A percentile compares a stretch with the other conserved stretches of the same genome.
Conservation (phyloP, 306 rosid genomes). For the Dryas octopetala region DNA sequence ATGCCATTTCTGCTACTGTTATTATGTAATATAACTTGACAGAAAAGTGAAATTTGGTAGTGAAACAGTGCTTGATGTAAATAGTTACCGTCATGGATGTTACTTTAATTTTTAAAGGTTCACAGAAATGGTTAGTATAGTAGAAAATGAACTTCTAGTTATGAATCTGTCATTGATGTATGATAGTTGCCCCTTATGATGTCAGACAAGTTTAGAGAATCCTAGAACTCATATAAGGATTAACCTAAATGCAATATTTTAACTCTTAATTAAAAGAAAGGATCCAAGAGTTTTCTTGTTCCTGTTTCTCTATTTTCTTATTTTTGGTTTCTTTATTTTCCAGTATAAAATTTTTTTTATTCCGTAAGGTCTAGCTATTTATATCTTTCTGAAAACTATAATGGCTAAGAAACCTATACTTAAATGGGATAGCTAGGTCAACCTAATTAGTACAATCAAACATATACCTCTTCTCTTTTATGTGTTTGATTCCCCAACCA, state of each 20-base stretch:
- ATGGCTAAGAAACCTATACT: background rate
- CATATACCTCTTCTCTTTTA: background rate
- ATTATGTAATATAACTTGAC: background rate
- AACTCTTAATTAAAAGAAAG: background rate
- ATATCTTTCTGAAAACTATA: background rate
- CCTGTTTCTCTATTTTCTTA: background rate
- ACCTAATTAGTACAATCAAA: background rate
- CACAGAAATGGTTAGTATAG: background rate
- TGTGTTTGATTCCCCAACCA: background rate
- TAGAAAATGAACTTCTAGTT: background rate
- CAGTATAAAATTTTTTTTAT: background rate
- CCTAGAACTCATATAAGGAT: background rate
- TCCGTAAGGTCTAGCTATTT: constrained; percentile 8
- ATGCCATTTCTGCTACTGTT: constrained; percentile 5
- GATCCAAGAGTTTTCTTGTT: constrained; percentile 1
- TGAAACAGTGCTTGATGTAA: background rate
- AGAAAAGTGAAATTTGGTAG: constrained; percentile 6
- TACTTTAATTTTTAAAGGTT: background rate
- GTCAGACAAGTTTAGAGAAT: background rate
- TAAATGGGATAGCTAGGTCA: background rate
- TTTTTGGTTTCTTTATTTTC: background rate
- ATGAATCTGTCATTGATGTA: background rate
- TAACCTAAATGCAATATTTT: background rate
- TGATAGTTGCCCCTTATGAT: background rate
- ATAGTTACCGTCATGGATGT: background rate